Base-by-base conservation (phyloP, 73 alveolate species). In the Uronychia setigera region DNA sequence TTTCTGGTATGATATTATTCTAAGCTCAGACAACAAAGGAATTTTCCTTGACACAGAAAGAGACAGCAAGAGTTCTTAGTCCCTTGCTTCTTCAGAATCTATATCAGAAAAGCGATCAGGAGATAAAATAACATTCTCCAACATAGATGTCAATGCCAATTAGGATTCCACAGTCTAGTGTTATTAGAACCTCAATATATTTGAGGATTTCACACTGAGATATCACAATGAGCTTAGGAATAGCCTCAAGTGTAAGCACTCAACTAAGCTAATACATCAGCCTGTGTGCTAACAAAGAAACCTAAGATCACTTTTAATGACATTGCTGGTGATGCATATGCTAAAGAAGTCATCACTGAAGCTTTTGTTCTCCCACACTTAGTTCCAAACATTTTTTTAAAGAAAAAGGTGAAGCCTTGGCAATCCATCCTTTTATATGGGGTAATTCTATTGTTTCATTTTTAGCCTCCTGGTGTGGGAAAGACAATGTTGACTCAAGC, bases 401-500 rank as follows among this genome's bases (percentile, higher is more conserved):
- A 79, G 76, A 90, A 85, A 1, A 89, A 78, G 34, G 83, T 85
- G 29, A 84, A 77, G 81, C 95, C 95, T 1, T 89, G 90, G 90
- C 77, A 89, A 35, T 57, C 81, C 33, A 89, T 89, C 29, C 59
- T 86, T 9, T 80, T 86, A 0, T 86, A 79, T 33, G 92, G 92
- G 31, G 91, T 85, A 85, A 77, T 80, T 1, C 59, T 30, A 28
- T 13, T 1, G 9, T 76, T n/a, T 29, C 32, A 27, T 76, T n/a
- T n/a, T 29, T 77, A 85, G 87, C 95, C 95, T 67, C 95, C 95
- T 77, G 95, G 95, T 29, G 95, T 89, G 0, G 95, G 95, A 32
- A 89, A 89, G 58, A 89, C 95, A 0, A 89, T 89, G 95, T 83
- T 89, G 25, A 77, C 95, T 31, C 77, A 89, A 28, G 92, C 92